Base-by-base conservation (phyloP, 805 yeast genomes). In the Candida sakaeoensis region DNA sequence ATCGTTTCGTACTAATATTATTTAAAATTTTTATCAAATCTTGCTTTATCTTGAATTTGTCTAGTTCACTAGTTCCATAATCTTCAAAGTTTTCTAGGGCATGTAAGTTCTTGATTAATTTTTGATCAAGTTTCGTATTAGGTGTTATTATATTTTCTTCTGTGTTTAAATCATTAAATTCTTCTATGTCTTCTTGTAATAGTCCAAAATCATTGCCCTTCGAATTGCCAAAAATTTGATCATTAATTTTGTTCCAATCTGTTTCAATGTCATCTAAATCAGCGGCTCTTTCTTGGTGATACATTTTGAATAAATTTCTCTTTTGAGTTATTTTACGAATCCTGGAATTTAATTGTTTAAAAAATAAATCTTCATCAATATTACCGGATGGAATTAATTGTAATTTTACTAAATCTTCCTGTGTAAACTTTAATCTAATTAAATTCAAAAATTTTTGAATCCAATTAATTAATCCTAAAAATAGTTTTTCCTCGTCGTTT, bases 381-480 rank as follows among this genome's bases (percentile, higher is more conserved):
- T 78, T 75, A 3, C 23, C 4, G 7, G 21, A 4, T 10, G 29
- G 27, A 6, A 33, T 12, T 27, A 46, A 28, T 4, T 33, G 21
- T 4, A 85, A 49, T 41, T 69, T 61, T 34, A 69, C 62, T 13
- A 55, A 59, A 1, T 60, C 61, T 5, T 63, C 54, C 4, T 65
- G 65, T 9, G 51, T 62, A 52, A 73, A 80, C 41, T 90, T 86
- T 38, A 70, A 66, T 41, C 85, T 74, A 37, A 90, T 62, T 45
- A 86, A 77, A 9, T 67, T 63, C 19, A 89, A 64, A 38, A 88
- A 78, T 14, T 70, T 65, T 43, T 84, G 79, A 33, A 87, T 68
- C 97, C 97, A 91, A 5, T 60, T 59, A 33, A 87, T 72, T 38
- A 93, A 63, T 3, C 80, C 79, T 37, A 80, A 78, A 61, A 91